Base-by-base conservation (phyloP, 129 eudicot species). In the Saussurea involucrata region DNA sequence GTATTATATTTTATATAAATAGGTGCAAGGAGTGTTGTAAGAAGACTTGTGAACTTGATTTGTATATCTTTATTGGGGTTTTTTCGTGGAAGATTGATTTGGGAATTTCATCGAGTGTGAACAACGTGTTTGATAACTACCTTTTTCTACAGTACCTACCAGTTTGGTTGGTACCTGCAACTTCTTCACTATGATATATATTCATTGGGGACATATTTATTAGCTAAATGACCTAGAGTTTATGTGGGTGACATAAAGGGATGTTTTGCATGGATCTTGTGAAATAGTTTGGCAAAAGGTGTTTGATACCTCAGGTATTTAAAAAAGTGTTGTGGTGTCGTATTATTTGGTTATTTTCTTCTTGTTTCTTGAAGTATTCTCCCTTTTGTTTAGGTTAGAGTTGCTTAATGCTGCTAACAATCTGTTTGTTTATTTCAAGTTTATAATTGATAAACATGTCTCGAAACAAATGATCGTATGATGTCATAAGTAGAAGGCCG, bases 401-500 rank as follows among this genome's bases (percentile, higher is more conserved):
- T 44, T 44, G 57, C 57, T 44, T 18, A 44, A 44, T 44, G 0
- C 18, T 11, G 2, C 0, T 44, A 44, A 13, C 57, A 12, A 44
- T 13, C 57, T 44, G 57, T 44, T 12, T 13, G 57, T 44, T 44
- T 44, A 44, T 44, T 32, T 60, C 11, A 20, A 5, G 2, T 34
- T 60, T 31, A 44, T 44, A 44, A 17, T 13, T 13, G 57, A 44
- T 44, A 44, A 12, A 44, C 18, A 22, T 6, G 8, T 24, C 18
- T 63, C 1, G 8, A 24, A 20, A 65, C 68, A 57, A 68, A 63
- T 65, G 78, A 75, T 40, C 92, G 96, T 42, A 87, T 90, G 92
- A 90, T 90, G 96, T 78, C 15, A 58, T 25, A 64, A 78, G 96
- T 85, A 87, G 87, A 90, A 90, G 96, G 92, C 85, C 69, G 92